Conservation (phyloP, 2,329 filamentous ascomycete genomes). For the Septoria linicola region DNA sequence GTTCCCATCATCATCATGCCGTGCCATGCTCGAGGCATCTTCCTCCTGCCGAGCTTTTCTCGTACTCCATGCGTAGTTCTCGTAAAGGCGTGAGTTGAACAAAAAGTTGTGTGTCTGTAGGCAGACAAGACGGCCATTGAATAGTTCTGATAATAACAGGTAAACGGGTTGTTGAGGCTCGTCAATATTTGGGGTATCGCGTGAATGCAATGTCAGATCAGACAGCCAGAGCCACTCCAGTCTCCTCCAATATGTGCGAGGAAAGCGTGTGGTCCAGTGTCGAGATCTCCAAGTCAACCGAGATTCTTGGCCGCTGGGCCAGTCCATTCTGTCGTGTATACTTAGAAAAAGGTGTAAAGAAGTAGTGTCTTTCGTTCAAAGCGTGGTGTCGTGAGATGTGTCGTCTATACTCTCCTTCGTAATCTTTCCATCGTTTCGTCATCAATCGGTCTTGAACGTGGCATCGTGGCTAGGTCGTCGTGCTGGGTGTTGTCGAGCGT, state of each 20-base stretch:
- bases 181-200: constrained; percentile 23
- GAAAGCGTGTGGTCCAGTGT: not conserved
- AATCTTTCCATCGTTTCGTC: constrained; percentile 4
- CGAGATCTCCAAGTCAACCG: constrained; percentile 3
- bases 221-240: constrained; percentile 6
- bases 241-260: too few species aligned
- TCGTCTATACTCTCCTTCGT: constrained; percentile 16
- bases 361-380: constrained; percentile 11
- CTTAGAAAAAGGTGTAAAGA: constrained; percentile 6
- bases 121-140: not conserved
- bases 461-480: constrained; percentile 20
- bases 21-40: not conserved
- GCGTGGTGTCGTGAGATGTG: constrained; percentile 18
- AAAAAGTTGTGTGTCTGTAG: not conserved
- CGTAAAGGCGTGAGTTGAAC: not conserved
- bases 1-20: not conserved
- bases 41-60: not conserved
- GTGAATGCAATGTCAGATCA: constrained; percentile 23
- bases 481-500: constrained; percentile 29
- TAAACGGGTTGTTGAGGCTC: constrained; percentile 1
- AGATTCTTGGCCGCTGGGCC: constrained; percentile 19
- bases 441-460: constrained; percentile 22
- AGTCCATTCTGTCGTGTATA: constrained; percentile 24
- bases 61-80: not conserved
- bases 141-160: not conserved